Conservation (phyloP, 495 filamentous ascomycete genomes). For the Trichoderma asperelloides region DNA sequence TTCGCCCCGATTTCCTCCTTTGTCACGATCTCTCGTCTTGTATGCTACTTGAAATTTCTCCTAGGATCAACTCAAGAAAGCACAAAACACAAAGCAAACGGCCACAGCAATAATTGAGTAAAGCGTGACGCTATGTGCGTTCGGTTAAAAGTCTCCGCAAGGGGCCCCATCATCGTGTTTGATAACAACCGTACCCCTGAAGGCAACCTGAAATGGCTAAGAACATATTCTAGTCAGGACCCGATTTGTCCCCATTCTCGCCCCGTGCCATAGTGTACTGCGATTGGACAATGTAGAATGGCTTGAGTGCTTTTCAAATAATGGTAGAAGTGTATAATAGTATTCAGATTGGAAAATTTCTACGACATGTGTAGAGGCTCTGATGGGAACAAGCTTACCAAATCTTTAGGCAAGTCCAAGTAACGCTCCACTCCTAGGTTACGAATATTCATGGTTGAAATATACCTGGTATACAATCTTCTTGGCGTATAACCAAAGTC, state of each 20-base stretch:
- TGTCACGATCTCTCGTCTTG: too few relatives aligned
- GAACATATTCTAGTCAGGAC: not conserved
- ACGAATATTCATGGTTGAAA: too few relatives aligned
- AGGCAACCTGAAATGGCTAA: not conserved
- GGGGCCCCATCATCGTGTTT: not conserved
- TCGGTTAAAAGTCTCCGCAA: conserved; percentile 2
- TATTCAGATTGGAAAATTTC: too few relatives aligned
- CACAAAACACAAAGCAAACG: not conserved
- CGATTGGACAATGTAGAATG: not conserved
- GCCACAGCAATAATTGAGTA: not conserved
- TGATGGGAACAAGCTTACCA: too few relatives aligned
- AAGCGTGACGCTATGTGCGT: not conserved
- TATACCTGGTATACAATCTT: too few relatives aligned
- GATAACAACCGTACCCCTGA: not conserved
- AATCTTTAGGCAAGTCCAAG: too few relatives aligned
- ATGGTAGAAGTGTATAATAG: too few relatives aligned
- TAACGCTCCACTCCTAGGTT: too few relatives aligned
- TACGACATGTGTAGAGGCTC: too few relatives aligned
- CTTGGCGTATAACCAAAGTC: not conserved
- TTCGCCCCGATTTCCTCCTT: too few relatives aligned
- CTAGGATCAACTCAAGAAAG: not conserved
- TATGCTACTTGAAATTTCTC: not conserved
- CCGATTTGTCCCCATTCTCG: not conserved
- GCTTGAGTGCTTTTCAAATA: not conserved
- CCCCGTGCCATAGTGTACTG: not conserved